Percentiles rank a stretch among this genome's conserved stretches.
phyloP scores from a whole-genome alignment of 176 grass and related monocot species.

The Musa beccarii region DNA sequence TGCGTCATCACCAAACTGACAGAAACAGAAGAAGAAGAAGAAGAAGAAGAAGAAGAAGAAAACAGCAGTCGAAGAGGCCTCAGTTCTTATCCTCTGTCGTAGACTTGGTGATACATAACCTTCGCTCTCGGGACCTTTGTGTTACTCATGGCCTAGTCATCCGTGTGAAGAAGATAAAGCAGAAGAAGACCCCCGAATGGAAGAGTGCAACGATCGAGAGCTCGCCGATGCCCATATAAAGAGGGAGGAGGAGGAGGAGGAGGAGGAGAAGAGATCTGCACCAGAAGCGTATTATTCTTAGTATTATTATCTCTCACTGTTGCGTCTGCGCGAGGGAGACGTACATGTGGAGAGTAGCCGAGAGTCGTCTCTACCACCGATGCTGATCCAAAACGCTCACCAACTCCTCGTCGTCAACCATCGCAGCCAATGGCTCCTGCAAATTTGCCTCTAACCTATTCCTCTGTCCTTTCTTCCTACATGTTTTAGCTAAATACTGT shows the following conservation, averaged over 20 bases:
- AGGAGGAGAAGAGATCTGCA: background rate
- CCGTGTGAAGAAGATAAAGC: background rate
- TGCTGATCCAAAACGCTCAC: background rate
- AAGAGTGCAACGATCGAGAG: background rate
- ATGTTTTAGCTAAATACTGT: too few species aligned
- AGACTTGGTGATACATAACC: constrained; percentile 33
- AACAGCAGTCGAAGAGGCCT: background rate
- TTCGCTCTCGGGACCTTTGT: constrained; percentile 18
- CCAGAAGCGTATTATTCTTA: background rate
- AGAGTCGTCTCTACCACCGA: background rate
- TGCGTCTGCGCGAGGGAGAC: background rate
- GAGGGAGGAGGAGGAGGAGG: background rate
- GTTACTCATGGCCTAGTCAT: constrained; percentile 24
- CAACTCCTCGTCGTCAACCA: background rate
- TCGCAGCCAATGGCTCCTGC: background rate
- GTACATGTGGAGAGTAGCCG: background rate
- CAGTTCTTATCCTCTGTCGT: constrained; percentile 23
- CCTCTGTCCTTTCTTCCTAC: too few species aligned
- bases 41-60: background rate
- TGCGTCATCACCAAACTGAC: too few species aligned
- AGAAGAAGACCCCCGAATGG: background rate
- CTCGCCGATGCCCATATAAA: too few species aligned
- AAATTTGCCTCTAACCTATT: too few species aligned
- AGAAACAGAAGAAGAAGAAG: too few species aligned
- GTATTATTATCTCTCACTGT: background rate